These are phyloP conservation scores for Agaricus blazei DNA, from an alignment of 768 basidiomycete genomes.

Conservation along the genomic window DNA sequence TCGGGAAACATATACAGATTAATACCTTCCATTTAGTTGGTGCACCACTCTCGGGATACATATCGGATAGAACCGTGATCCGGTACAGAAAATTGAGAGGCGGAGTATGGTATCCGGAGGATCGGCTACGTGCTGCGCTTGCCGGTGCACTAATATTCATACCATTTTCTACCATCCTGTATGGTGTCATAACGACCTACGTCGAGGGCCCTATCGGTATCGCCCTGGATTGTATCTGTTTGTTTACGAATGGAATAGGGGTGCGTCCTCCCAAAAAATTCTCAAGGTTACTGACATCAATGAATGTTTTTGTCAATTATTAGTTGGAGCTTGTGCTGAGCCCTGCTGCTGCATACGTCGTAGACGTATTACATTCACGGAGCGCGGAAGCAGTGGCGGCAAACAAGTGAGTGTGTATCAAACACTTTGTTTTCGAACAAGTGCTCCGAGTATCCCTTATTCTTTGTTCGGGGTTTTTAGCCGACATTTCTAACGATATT, in stretches of 20 bases:
- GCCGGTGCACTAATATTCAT: conserved; percentile 41
- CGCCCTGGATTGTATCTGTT: conserved; percentile 42
- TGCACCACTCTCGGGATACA: conserved; percentile 50
- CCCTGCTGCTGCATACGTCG: conserved; percentile 44
- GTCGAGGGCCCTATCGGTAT: conserved; percentile 47
- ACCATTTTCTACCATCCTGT: conserved; percentile 45
- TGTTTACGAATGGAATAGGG: conserved; percentile 59
- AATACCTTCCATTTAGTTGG: conserved; percentile 41
- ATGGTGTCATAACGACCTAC: conserved; percentile 46
- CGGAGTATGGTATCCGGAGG: conserved; percentile 58
- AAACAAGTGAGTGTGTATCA: conserved; percentile 30
- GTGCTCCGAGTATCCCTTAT: too few relatives aligned
- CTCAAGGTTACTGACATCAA: neutral
- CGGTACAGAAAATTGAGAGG: conserved; percentile 40
- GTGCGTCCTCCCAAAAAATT: conserved; percentile 28
- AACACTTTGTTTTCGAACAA: neutral
- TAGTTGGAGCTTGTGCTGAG: conserved; percentile 50
- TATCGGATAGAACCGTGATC: conserved; percentile 53
- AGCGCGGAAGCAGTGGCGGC: conserved; percentile 56
- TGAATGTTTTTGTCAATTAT: neutral
- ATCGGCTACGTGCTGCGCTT: conserved; percentile 50
- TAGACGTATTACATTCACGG: conserved; percentile 47
- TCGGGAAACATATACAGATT: too few relatives aligned
- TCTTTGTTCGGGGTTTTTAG: neutral
- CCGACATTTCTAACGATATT: neutral